Percentiles rank a stretch among this genome's conserved stretches.
These are phyloP conservation scores for Ascochyta rabiei DNA, from an alignment of 2,329 filamentous ascomycete genomes.

Conservation along the genomic window DNA sequence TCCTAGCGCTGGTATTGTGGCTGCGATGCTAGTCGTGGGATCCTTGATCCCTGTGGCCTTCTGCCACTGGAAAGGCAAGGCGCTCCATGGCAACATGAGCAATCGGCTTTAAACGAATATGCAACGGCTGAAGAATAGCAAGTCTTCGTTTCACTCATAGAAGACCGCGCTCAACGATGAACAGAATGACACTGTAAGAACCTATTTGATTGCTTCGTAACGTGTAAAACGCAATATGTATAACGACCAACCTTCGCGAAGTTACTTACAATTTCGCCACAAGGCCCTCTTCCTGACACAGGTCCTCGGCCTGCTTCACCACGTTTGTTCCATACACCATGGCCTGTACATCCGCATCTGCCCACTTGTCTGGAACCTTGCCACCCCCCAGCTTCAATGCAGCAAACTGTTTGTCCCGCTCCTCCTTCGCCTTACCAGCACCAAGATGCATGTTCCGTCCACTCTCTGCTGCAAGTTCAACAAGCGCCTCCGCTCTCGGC, in stretches of 20 bases:
- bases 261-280: conserved; percentile 7
- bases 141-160: not conserved
- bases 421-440: conserved; percentile 63
- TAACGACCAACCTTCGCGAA: not conserved
- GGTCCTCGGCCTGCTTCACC: conserved; percentile 51
- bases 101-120: conserved; percentile 1
- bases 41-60: conserved; percentile 32
- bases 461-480: conserved; percentile 62
- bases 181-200: not conserved
- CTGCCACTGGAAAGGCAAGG: conserved; percentile 34
- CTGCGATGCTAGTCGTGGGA: conserved; percentile 38
- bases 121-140: not conserved
- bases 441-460: conserved; percentile 63
- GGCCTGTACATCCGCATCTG: conserved; percentile 58
- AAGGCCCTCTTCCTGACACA: conserved; percentile 47
- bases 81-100: conserved; percentile 27
- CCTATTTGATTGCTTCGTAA: not conserved
- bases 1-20: conserved; percentile 47
- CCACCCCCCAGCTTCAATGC: conserved; percentile 52
- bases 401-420: conserved; percentile 62
- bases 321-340: conserved; percentile 57
- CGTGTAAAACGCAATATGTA: not conserved
- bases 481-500: conserved; percentile 61
- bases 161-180: not conserved
- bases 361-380: conserved; percentile 59